Evolutionary conservation across 2,329 filamentous ascomycete genomes (phyloP).

Genomic region (Alternaria gaisen): DNA sequence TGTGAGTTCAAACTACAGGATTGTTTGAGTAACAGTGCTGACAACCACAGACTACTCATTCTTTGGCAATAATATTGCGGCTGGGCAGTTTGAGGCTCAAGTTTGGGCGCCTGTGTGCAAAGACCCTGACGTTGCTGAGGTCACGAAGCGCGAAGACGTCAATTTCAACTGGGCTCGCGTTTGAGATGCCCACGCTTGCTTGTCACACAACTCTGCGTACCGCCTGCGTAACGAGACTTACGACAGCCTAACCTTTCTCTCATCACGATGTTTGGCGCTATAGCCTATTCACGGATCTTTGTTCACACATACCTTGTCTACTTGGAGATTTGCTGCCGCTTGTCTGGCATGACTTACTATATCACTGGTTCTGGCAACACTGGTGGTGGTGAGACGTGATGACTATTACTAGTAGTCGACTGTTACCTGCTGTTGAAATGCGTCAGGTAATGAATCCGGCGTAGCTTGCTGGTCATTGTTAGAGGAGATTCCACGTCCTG

Average conservation of each 20-base stretch:
- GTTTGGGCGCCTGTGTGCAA: slow-evolving; percentile 45
- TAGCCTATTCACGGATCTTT: not conserved
- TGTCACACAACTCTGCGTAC: not conserved
- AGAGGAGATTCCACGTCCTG: not conserved
- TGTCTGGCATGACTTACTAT: not conserved
- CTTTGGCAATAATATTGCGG: slow-evolving; percentile 45
- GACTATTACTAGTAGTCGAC: not conserved
- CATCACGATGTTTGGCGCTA: not conserved
- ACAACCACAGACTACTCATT: slow-evolving; percentile 42
- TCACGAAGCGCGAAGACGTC: slow-evolving; percentile 22
- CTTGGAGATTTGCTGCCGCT: not conserved
- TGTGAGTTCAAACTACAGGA: slow-evolving; percentile 31
- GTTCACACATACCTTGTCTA: not conserved
- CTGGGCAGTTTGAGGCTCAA: slow-evolving; percentile 40
- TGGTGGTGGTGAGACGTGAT: not conserved
- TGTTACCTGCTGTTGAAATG: not conserved
- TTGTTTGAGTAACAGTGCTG: not conserved
- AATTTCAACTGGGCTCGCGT: slow-evolving; percentile 28
- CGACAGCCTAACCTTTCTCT: not conserved
- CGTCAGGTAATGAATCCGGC: not conserved
- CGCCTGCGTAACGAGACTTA: slow-evolving; percentile 7
- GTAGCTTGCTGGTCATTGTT: not conserved
- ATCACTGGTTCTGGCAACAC: not conserved
- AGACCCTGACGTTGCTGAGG: slow-evolving; percentile 31
- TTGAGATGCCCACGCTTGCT: slow-evolving; percentile 1